phyloP scores from a whole-genome alignment of 306 rosid genomes.

The Cucurbita maxima region DNA sequence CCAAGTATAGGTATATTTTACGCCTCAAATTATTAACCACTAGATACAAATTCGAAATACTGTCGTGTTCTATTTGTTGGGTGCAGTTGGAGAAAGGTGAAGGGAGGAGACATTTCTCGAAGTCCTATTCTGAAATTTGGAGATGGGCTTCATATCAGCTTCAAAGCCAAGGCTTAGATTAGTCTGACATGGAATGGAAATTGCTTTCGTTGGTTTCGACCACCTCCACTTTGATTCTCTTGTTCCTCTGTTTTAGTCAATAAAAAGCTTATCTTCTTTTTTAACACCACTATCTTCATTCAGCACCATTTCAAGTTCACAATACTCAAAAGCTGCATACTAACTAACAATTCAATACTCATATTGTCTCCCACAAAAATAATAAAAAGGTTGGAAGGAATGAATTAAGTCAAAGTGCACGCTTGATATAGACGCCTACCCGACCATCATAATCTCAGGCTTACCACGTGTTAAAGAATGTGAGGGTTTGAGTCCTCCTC shows the following conservation, averaged over 20 bases:
- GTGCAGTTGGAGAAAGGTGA: slow-evolving; percentile 11
- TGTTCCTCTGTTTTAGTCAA: neutral
- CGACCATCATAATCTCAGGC: too few species aligned
- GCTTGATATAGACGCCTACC: too few species aligned
- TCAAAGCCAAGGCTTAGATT: neutral
- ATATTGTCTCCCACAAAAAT: too few species aligned
- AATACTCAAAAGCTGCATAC: neutral
- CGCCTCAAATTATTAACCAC: neutral
- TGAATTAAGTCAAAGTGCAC: too few species aligned
- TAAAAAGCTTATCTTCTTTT: neutral
- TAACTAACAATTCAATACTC: neutral
- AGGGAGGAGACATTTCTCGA: slow-evolving; percentile 11
- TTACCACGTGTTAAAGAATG: too few species aligned
- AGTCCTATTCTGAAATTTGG: slow-evolving; percentile 4
- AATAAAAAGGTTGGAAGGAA: too few species aligned
- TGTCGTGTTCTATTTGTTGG: too few species aligned
- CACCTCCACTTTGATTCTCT: neutral
- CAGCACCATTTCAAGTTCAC: too few species aligned
- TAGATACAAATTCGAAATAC: too few species aligned
- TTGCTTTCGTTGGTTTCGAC: neutral
- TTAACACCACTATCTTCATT: neutral
- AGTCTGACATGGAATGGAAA: neutral
- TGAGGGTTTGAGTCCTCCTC: too few species aligned
- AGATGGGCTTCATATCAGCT: slow-evolving; percentile 13
- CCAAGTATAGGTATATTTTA: slow-evolving; percentile 17